A percentile compares a stretch with the other conserved stretches of the same genome.
These are phyloP conservation scores for Aeschynomene evenia DNA, from an alignment of 306 rosid species.

Conservation along the genomic window DNA sequence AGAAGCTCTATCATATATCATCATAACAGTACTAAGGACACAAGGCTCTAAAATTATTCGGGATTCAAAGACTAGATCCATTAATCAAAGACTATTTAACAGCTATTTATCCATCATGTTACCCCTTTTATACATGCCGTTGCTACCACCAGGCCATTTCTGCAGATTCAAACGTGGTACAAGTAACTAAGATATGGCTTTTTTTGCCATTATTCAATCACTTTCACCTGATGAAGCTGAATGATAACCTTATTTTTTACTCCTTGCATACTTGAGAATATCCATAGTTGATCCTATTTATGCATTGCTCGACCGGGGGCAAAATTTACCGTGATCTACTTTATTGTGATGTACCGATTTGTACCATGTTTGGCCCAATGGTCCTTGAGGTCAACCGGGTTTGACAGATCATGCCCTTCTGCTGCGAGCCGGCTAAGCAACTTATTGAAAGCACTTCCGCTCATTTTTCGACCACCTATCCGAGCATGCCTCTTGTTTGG, in stretches of 20 bases:
- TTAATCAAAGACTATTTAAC: not conserved
- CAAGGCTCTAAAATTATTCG: conserved; percentile 20
- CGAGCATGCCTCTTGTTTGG: conserved; percentile 98
- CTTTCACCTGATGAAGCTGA: not conserved
- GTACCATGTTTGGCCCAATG: conserved; percentile 99
- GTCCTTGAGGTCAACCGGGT: conserved; percentile 87
- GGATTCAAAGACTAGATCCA: not conserved
- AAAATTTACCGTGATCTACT: conserved; percentile 39
- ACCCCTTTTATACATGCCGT: conserved; percentile 29
- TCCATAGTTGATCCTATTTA: conserved; percentile 10
- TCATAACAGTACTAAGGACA: too few relatives aligned
- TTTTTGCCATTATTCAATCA: not conserved
- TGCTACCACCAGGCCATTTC: conserved; percentile 25
- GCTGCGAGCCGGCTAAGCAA: conserved; percentile 90
- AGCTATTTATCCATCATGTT: not conserved
- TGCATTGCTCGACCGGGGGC: conserved; percentile 3
- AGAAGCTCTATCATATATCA: too few relatives aligned
- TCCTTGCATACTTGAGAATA: conserved; percentile 13
- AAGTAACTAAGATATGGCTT: conserved; percentile 3
- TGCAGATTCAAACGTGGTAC: conserved; percentile 6
- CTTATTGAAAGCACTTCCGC: conserved; percentile 96
- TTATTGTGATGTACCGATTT: conserved; percentile 95
- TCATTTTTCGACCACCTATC: conserved; percentile 96
- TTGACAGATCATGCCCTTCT: conserved; percentile 92
- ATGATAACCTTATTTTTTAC: conserved; percentile 21